Conservation (phyloP, 495 filamentous ascomycete species). For the Terfezia boudieri region DNA sequence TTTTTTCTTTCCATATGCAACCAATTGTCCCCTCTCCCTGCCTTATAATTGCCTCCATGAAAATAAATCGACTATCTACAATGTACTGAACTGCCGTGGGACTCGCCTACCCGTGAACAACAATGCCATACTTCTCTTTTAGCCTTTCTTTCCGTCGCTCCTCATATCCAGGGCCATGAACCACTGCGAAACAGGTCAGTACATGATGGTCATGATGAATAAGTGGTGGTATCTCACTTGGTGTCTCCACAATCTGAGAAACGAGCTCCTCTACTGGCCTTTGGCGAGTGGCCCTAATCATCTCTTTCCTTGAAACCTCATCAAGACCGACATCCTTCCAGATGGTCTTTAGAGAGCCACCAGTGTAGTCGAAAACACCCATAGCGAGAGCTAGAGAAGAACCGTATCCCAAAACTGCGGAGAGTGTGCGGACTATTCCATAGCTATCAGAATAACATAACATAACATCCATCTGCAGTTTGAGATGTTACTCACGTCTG, state of each 20-base stretch:
- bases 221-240: conserved; percentile 39
- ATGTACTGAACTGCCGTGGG: too few relatives aligned
- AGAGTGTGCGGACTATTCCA: conserved; percentile 44
- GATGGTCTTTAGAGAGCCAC: conserved; percentile 39
- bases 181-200: not conserved
- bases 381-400: conserved; percentile 38
- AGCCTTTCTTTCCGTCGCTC: conserved; percentile 66
- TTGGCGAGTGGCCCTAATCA: conserved; percentile 48
- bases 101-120: not conserved
- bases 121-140: conserved; percentile 58
- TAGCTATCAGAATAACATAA: not conserved
- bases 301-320: conserved; percentile 59
- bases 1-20: too few relatives aligned
- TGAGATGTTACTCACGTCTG: conserved; percentile 26
- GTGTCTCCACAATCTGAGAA: conserved; percentile 22
- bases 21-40: too few relatives aligned
- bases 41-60: too few relatives aligned
- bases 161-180: conserved; percentile 8
- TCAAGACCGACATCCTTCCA: conserved; percentile 38
- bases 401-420: conserved; percentile 61
- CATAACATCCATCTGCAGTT: not conserved
- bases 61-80: too few relatives aligned
- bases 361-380: conserved; percentile 54
- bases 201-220: not conserved
- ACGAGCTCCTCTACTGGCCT: conserved; percentile 65